Conservation (phyloP, 352 stramenopile genomes). For the Aphanomyces invadans region DNA sequence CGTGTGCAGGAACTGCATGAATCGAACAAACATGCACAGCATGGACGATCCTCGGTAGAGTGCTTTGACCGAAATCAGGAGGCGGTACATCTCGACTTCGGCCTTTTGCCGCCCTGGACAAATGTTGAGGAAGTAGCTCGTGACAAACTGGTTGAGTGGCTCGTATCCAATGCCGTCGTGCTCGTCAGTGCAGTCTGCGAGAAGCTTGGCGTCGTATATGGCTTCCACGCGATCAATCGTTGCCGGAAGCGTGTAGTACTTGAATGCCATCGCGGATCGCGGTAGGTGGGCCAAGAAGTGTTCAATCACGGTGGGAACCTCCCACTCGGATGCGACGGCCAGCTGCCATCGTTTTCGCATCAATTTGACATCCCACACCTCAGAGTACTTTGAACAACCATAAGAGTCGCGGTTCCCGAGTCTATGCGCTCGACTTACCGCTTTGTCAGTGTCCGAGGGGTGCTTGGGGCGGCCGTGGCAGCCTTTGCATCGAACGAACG, state of each 20-base stretch:
- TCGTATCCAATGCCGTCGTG: constrained; percentile 50
- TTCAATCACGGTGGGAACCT: constrained; percentile 38
- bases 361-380: constrained; percentile 51
- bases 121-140: constrained; percentile 67
- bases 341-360: constrained; percentile 41
- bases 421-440: constrained; percentile 18
- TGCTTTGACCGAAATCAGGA: constrained; percentile 64
- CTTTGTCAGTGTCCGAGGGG: constrained; percentile 24
- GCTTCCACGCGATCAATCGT: constrained; percentile 52
- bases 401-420: not conserved
- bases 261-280: constrained; percentile 60
- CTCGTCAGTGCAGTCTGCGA: constrained; percentile 47
- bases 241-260: constrained; percentile 44
- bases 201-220: constrained; percentile 75
- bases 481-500: constrained; percentile 61
- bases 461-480: constrained; percentile 43
- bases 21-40: constrained; percentile 58
- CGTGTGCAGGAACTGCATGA: constrained; percentile 32
- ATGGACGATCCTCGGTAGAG: constrained; percentile 40
- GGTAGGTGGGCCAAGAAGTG: constrained; percentile 68
- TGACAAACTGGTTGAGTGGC: constrained; percentile 44
- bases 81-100: constrained; percentile 57
- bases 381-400: constrained; percentile 34
- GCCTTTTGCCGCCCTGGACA: constrained; percentile 50
- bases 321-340: constrained; percentile 30